These are phyloP conservation scores for Phallus indusiatus DNA, from an alignment of 768 basidiomycete genomes.

Conservation along the genomic window DNA sequence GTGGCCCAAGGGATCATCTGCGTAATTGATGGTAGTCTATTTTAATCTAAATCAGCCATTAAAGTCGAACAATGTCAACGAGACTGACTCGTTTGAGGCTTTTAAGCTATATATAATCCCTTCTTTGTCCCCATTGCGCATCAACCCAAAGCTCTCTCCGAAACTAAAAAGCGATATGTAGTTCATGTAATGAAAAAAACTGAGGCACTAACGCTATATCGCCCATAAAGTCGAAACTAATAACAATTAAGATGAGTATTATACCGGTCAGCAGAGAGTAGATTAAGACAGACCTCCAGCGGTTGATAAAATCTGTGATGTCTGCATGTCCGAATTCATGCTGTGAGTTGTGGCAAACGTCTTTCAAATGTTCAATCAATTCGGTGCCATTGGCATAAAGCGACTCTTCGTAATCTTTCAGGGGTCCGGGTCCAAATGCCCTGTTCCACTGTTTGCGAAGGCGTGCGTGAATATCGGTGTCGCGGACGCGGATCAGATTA, in stretches of 20 bases:
- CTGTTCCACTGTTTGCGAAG: neutral
- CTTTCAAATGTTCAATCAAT: no score
- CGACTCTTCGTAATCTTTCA: no score
- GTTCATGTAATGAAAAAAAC: neutral
- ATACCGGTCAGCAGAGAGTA: neutral
- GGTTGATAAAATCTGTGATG: neutral
- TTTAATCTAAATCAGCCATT: constrained; percentile 27
- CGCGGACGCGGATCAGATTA: neutral
- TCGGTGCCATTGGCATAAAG: no score
- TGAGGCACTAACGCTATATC: constrained; percentile 26
- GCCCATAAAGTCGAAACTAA: constrained; percentile 29
- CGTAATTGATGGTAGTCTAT: constrained; percentile 20
- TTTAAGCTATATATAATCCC: constrained; percentile 36
- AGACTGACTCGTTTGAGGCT: constrained; percentile 15
- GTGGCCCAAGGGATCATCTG: constrained; percentile 31
- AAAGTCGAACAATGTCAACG: constrained; percentile 1
- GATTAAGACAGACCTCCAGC: neutral
- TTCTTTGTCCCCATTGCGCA: constrained; percentile 30
- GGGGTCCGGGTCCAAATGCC: no score
- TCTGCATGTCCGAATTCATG: no score
- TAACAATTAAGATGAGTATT: no score
- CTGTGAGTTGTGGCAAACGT: no score
- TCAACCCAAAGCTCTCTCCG: constrained; percentile 28
- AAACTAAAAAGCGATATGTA: constrained; percentile 20
- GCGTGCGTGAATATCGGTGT: neutral